phyloP scores from a whole-genome alignment of 306 rosid genomes.

The Cicer chorassanicum region DNA sequence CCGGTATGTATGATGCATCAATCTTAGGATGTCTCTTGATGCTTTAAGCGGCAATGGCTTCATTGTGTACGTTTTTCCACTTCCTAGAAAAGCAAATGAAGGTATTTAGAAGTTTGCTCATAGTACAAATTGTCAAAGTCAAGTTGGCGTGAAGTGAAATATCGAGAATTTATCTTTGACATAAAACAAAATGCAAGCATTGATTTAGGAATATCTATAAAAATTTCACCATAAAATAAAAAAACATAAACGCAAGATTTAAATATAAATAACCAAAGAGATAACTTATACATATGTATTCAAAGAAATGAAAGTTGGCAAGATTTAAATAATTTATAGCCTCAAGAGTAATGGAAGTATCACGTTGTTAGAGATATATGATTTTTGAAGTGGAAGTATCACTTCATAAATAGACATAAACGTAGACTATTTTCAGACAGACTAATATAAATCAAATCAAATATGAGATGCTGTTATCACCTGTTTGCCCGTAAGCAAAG shows the following conservation, averaged over 20 bases:
- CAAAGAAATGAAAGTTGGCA: conserved; percentile 13
- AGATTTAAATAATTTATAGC: not conserved
- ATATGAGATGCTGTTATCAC: conserved; percentile 52
- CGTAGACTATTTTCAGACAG: not conserved
- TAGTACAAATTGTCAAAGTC: conserved; percentile 22
- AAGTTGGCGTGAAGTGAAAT: conserved; percentile 10
- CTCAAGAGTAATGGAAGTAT: not conserved
- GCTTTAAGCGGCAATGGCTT: conserved; percentile 96
- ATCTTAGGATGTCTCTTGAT: conserved; percentile 90
- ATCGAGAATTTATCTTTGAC: conserved; percentile 23
- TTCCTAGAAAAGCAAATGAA: conserved; percentile 64
- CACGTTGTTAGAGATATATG: not conserved
- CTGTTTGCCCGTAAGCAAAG: conserved; percentile 99
- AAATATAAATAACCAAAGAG: conserved; percentile 5
- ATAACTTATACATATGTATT: not conserved
- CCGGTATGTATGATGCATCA: conserved; percentile 95
- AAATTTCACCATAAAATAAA: not conserved
- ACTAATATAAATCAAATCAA: conserved; percentile 40
- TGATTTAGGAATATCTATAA: conserved; percentile 19
- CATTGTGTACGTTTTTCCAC: conserved; percentile 98
- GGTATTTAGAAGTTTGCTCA: conserved; percentile 32
- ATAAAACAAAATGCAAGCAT: conserved; percentile 25
- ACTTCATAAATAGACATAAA: conserved; percentile 14
- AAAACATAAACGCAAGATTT: not conserved
- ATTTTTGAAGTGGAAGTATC: conserved; percentile 27